Conservation (phyloP, 495 filamentous ascomycete species). For the Talaromyces stipitatus region DNA sequence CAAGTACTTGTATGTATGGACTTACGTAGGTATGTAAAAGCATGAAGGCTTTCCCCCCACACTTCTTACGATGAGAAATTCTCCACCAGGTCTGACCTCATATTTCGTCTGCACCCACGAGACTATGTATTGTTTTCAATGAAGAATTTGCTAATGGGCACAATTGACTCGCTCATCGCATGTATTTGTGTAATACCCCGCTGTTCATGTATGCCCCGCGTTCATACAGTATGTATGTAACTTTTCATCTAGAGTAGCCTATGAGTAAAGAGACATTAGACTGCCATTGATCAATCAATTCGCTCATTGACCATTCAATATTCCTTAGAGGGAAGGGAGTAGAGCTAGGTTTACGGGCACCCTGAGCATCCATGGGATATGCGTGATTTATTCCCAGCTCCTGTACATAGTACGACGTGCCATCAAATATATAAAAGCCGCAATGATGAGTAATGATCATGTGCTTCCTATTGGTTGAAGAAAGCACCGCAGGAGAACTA, state of each 20-base stretch:
- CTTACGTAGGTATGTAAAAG: too few relatives aligned
- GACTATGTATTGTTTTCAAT: too few relatives aligned
- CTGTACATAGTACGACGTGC: not conserved
- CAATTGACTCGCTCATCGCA: too few relatives aligned
- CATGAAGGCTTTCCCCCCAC: not conserved
- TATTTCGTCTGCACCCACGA: too few relatives aligned
- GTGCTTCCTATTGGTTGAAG: too few relatives aligned
- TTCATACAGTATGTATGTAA: not conserved
- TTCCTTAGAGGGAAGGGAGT: not conserved
- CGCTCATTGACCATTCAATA: not conserved
- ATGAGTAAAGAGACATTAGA: not conserved
- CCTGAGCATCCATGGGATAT: not conserved
- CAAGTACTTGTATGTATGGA: not conserved
- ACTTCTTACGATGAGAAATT: not conserved
- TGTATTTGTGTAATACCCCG: not conserved
- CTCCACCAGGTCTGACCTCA: not conserved
- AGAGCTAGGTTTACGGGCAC: too few relatives aligned
- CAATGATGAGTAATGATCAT: too few relatives aligned
- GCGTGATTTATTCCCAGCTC: not conserved
- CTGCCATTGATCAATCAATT: not conserved
- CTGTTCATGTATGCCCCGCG: not conserved
- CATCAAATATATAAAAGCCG: not conserved
- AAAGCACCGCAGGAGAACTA: too few relatives aligned
- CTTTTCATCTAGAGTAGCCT: not conserved
- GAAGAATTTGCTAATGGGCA: too few relatives aligned